Evolutionary conservation across 345 rosid genomes (phyloP).

Genomic region (Arabidopsis arenosa): DNA sequence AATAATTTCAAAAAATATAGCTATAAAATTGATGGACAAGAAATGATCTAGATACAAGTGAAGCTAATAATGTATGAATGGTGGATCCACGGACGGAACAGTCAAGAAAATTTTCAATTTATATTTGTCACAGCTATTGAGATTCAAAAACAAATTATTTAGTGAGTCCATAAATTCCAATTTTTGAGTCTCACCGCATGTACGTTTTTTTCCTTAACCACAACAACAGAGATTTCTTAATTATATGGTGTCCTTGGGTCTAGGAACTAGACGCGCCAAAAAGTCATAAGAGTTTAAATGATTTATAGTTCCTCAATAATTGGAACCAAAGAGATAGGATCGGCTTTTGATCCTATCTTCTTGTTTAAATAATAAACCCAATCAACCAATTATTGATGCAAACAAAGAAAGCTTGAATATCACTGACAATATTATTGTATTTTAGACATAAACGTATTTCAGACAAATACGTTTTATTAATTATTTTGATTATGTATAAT

Average conservation of each 20-base stretch:
- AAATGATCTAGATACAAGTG: background rate
- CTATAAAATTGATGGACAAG: background rate
- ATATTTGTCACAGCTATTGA: slow-evolving; percentile 2
- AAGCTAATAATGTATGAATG: background rate
- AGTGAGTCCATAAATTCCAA: slow-evolving; percentile 8
- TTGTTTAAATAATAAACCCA: slow-evolving; percentile 34
- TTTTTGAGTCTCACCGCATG: slow-evolving; percentile 21
- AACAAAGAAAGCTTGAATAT: background rate
- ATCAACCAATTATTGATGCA: slow-evolving; percentile 34
- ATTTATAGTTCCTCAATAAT: slow-evolving; percentile 45
- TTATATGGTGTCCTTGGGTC: slow-evolving; percentile 28
- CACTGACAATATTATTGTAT: background rate
- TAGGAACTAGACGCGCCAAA: slow-evolving; percentile 38
- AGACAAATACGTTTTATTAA: background rate
- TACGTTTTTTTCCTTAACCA: background rate
- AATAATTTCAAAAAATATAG: background rate
- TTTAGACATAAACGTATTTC: background rate
- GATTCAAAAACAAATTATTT: slow-evolving; percentile 7
- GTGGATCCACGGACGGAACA: slow-evolving; percentile 10
- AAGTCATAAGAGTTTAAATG: slow-evolving; percentile 31
- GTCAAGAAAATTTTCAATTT: background rate
- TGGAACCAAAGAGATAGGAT: slow-evolving; percentile 49
- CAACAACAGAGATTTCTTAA: background rate
- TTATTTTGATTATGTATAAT: background rate
- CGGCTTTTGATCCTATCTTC: slow-evolving; percentile 45